A percentile compares a stretch with the other conserved stretches of the same genome.
Conservation (phyloP, 441 rosid species). For the Syzygium malaccense region DNA sequence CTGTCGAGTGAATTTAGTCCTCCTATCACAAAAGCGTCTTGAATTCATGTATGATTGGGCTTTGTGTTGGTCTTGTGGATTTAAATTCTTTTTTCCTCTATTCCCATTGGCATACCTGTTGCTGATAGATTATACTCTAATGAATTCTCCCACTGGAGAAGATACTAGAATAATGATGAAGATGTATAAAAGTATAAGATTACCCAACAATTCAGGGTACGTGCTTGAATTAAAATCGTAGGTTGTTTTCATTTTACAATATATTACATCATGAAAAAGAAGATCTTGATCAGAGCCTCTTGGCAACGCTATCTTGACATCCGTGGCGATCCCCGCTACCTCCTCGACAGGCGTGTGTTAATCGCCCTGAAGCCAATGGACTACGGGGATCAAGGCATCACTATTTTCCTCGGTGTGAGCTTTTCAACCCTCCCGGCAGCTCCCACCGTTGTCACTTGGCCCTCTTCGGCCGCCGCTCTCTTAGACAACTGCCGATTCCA, state of each 20-base stretch:
- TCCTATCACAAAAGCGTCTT: neutral
- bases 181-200: neutral
- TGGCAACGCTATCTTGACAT: neutral
- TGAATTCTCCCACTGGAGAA: neutral
- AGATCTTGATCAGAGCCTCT: neutral
- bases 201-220: neutral
- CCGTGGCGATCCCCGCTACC: neutral
- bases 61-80: neutral
- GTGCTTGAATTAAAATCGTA: neutral
- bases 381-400: neutral
- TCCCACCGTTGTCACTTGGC: neutral
- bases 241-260: neutral
- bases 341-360: neutral
- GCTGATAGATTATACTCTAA: rapidly evolving
- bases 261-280: neutral
- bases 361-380: neutral
- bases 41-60: neutral
- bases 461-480: neutral
- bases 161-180: neutral
- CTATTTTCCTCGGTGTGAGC: neutral
- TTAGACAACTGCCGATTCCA: neutral
- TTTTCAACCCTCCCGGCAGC: neutral
- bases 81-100: neutral
- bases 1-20: neutral
- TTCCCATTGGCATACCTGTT: neutral